phyloP scores from a whole-genome alignment of 208 protist genomes.

The Zelonia costaricensis region DNA sequence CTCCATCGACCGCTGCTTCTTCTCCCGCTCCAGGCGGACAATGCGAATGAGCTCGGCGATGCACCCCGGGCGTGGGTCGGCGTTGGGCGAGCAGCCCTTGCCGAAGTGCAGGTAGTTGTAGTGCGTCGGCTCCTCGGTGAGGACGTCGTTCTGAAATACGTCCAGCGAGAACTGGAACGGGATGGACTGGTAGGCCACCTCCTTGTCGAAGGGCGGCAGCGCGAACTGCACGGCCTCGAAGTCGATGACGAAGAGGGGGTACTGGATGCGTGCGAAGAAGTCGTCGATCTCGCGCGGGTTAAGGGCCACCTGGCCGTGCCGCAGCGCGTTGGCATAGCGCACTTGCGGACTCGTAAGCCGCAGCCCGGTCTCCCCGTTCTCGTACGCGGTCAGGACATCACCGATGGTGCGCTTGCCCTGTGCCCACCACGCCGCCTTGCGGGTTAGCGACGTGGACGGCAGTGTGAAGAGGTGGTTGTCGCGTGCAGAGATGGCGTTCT shows the following conservation, averaged over 20 bases:
- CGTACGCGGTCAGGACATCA: conserved; percentile 69
- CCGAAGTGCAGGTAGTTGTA: conserved; percentile 92
- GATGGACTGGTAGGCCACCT: conserved; percentile 78
- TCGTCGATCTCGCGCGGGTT: conserved; percentile 77
- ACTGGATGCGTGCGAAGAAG: conserved; percentile 76
- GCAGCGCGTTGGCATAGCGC: conserved; percentile 75
- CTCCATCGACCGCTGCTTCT: conserved; percentile 65
- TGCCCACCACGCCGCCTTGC: conserved; percentile 80
- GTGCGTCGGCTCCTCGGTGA: conserved; percentile 84
- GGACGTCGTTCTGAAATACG: conserved; percentile 86
- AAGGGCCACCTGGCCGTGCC: conserved; percentile 60
- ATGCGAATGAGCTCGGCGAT: conserved; percentile 83
- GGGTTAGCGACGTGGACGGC: conserved; percentile 63
- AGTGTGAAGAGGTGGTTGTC: conserved; percentile 92
- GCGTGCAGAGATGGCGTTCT: conserved; percentile 45
- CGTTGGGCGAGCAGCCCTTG: conserved; percentile 82
- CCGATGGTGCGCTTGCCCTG: conserved; percentile 73
- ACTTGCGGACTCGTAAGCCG: conserved; percentile 83
- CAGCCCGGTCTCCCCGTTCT: conserved; percentile 35
- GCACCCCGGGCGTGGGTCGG: conserved; percentile 66
- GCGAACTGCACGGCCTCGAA: conserved; percentile 91
- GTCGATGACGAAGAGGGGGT: conserved; percentile 89
- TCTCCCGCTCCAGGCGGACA: conserved; percentile 70
- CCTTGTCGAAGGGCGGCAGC: conserved; percentile 81
- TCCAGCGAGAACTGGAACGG: conserved; percentile 92